Percentiles rank a stretch among this genome's conserved stretches.
phyloP scores from a whole-genome alignment of 768 basidiomycete genomes.

The Sistotremastrum niveocremeum region DNA sequence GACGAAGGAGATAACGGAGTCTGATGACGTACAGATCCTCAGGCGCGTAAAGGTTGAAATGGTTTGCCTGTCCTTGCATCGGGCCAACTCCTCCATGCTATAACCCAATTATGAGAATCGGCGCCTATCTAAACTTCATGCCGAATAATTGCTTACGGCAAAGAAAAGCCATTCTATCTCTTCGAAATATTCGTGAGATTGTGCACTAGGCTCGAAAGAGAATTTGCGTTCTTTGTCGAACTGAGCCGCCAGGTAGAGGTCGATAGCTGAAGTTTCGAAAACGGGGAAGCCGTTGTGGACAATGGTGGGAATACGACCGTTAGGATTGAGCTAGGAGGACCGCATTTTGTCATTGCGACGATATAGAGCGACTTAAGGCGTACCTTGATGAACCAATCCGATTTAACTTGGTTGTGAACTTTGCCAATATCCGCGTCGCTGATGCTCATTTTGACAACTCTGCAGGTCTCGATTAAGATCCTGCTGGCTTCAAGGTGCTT shows the following conservation, averaged over 20 bases:
- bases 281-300: constrained; percentile 16
- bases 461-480: constrained; percentile 10
- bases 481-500: not conserved
- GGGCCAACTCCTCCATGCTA: constrained; percentile 75
- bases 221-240: constrained; percentile 27
- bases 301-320: constrained; percentile 54
- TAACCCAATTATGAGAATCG: not conserved
- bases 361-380: too few relatives aligned
- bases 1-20: constrained; percentile 23
- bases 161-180: constrained; percentile 27
- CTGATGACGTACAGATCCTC: constrained; percentile 60
- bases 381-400: constrained; percentile 51
- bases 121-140: not conserved
- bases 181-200: constrained; percentile 16
- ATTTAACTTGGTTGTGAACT: constrained; percentile 4
- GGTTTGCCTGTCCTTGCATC: constrained; percentile 81
- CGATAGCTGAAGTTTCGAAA: constrained; percentile 20
- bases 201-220: constrained; percentile 13
- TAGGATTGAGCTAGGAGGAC: constrained; percentile 37
- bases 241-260: constrained; percentile 22
- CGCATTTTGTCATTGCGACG: too few relatives aligned
- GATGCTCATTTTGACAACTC: constrained; percentile 12
- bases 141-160: constrained; percentile 7
- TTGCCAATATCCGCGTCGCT: constrained; percentile 4
- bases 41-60: constrained; percentile 52